Evolutionary conservation across 345 rosid species (phyloP).

Genomic region (Atalantia buxifolia): DNA sequence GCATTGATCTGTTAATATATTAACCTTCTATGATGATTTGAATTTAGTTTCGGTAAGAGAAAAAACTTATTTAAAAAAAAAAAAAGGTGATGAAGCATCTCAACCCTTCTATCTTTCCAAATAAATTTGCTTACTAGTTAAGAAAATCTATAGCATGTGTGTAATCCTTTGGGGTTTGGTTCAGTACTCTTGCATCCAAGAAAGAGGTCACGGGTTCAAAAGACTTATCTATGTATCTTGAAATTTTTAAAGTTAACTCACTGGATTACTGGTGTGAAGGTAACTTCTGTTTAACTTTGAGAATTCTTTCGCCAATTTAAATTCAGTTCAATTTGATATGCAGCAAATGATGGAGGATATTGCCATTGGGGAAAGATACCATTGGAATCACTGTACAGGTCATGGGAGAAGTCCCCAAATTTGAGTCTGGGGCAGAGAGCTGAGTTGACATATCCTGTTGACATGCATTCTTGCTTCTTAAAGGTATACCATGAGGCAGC

Average conservation of each 20-base stretch:
- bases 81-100: not conserved
- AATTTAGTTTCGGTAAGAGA: not conserved
- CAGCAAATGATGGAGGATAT: slow-evolving; percentile 84
- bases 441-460: slow-evolving; percentile 61
- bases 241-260: not conserved
- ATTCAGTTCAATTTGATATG: slow-evolving; percentile 12
- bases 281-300: not conserved
- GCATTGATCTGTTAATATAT: not conserved
- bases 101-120: not conserved
- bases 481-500: slow-evolving; percentile 50
- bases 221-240: not conserved
- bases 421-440: slow-evolving; percentile 80
- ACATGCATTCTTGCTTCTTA: slow-evolving; percentile 70
- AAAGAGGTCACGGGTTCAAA: not conserved
- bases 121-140: not conserved
- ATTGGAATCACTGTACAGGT: slow-evolving; percentile 56
- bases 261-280: slow-evolving; percentile 1
- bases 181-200: not conserved
- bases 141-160: not conserved
- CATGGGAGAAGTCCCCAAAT: slow-evolving; percentile 82
- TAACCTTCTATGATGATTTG: not conserved
- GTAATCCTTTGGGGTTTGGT: not conserved
- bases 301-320: slow-evolving; percentile 7
- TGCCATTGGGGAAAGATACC: slow-evolving; percentile 81
- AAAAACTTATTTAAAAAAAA: not conserved